Evolutionary conservation across 1,139 yeast species (phyloP).

Genomic region (Barnettozyma hawaiiensis): DNA sequence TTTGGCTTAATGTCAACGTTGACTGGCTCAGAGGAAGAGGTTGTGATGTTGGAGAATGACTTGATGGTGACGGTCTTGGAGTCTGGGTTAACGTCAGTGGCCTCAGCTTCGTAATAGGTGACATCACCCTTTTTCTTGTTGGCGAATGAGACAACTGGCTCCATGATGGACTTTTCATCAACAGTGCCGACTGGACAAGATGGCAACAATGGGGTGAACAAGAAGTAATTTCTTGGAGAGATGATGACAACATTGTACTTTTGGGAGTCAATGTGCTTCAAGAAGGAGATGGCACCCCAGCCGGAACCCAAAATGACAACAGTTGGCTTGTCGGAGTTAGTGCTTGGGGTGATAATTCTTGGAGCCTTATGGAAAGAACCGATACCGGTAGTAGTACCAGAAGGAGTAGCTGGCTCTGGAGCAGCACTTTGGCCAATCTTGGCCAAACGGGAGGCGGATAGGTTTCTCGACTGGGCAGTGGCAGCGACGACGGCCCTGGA

Average conservation of each 20-base stretch:
- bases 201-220: constrained; percentile 90
- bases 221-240: constrained; percentile 90
- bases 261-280: constrained; percentile 82
- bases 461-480: constrained; percentile 8
- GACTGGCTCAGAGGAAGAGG: constrained; percentile 27
- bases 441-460: constrained; percentile 9
- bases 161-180: constrained; percentile 86
- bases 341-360: constrained; percentile 30
- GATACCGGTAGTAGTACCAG: constrained; percentile 29
- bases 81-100: constrained; percentile 74
- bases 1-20: constrained; percentile 30
- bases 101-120: constrained; percentile 88
- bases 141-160: constrained; percentile 76
- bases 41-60: constrained; percentile 36
- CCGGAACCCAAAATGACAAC: constrained; percentile 85
- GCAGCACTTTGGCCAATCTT: constrained; percentile 10
- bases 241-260: constrained; percentile 85
- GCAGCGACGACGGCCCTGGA: constrained; percentile 7
- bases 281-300: constrained; percentile 85
- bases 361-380: constrained; percentile 35
- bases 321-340: constrained; percentile 30
- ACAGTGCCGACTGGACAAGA: constrained; percentile 94
- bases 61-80: constrained; percentile 55
- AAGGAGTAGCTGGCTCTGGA: constrained; percentile 6
- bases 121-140: constrained; percentile 76